phyloP scores from a whole-genome alignment of 768 basidiomycete genomes.

The Boletus sensibilis region DNA sequence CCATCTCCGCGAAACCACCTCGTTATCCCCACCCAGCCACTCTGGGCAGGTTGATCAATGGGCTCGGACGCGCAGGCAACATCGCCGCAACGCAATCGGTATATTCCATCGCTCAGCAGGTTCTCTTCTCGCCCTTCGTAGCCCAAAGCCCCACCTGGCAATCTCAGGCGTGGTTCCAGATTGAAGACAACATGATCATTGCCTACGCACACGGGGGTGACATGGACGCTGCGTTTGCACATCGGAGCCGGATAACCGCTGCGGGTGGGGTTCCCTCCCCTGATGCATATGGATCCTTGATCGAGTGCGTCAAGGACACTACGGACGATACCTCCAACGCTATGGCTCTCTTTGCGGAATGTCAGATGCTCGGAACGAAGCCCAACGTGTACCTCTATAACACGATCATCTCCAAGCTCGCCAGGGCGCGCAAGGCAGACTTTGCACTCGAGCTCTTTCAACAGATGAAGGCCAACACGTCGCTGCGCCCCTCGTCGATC shows the following conservation, averaged over 20 bases:
- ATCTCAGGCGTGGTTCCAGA: constrained; percentile 60
- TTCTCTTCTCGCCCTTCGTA: constrained; percentile 44
- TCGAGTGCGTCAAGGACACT: constrained; percentile 85
- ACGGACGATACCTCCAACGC: constrained; percentile 94
- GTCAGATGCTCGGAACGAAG: constrained; percentile 60
- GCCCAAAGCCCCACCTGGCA: constrained; percentile 48
- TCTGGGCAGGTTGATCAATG: constrained; percentile 63
- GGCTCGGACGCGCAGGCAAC: constrained; percentile 62
- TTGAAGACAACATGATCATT: constrained; percentile 91
- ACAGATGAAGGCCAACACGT: constrained; percentile 66
- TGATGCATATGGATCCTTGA: constrained; percentile 90
- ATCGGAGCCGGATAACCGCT: constrained; percentile 74
- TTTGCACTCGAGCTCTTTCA: constrained; percentile 84
- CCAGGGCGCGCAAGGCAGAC: constrained; percentile 92
- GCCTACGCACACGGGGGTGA: constrained; percentile 81
- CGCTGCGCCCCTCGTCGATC: constrained; percentile 72
- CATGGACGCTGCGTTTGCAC: constrained; percentile 74
- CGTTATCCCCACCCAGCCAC: constrained; percentile 50
- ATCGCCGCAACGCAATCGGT: constrained; percentile 59
- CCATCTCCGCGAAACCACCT: constrained; percentile 36
- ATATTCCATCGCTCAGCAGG: constrained; percentile 66
- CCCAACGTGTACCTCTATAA: constrained; percentile 93
- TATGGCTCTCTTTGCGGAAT: constrained; percentile 79
- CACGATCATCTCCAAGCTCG: constrained; percentile 94
- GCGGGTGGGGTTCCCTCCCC: constrained; percentile 77